phyloP scores from a whole-genome alignment of 257 asterid genomes.

The Nicotiana obtusifolia region DNA sequence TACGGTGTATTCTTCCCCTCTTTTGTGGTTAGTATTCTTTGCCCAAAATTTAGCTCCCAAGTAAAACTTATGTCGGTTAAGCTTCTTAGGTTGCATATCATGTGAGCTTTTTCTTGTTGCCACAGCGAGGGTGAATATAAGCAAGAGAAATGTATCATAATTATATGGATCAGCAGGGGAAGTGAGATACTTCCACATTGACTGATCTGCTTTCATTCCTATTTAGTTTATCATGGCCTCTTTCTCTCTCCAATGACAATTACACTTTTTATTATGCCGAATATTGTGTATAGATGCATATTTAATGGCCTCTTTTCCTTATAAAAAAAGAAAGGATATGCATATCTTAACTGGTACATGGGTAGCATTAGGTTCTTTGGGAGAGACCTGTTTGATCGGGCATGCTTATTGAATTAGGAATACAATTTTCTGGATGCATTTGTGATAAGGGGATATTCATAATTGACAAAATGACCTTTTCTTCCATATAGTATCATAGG shows the following conservation, averaged over 20 bases:
- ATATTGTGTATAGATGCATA: not conserved
- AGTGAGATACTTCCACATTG: not conserved
- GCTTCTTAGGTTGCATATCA: not conserved
- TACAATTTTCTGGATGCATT: slow-evolving; percentile 1
- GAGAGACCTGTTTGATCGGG: not conserved
- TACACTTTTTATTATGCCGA: not conserved
- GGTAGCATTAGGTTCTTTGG: not conserved
- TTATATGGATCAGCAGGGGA: not conserved
- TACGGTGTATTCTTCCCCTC: not conserved
- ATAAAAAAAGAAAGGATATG: not conserved
- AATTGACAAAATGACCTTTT: not conserved
- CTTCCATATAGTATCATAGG: not conserved
- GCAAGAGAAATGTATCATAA: not conserved
- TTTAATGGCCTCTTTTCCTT: not conserved
- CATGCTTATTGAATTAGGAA: not conserved
- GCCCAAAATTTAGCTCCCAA: not conserved
- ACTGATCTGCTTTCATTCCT: not conserved
- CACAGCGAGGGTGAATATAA: not conserved
- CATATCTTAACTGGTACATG: not conserved
- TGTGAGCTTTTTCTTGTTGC: not conserved
- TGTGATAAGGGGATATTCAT: not conserved
- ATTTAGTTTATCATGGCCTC: not conserved
- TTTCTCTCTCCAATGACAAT: not conserved
- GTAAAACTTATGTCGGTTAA: not conserved
- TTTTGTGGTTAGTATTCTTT: not conserved